Evolutionary conservation across 2,329 filamentous ascomycete species (phyloP).

Genomic region (Pseudovirgaria hyperparasitica): DNA sequence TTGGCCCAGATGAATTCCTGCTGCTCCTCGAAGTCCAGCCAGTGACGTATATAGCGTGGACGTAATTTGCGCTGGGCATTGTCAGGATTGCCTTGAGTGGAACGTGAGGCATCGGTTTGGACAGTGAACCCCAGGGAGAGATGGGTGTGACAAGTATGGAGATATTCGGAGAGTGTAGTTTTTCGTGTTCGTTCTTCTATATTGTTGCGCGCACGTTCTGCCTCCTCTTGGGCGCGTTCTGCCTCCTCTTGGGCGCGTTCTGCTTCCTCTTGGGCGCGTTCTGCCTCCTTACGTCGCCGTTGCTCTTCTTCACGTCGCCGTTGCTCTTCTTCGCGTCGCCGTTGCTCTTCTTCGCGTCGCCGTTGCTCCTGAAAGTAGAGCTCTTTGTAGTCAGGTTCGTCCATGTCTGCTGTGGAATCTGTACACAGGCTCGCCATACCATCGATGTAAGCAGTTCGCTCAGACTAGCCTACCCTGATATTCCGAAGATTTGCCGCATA

Average conservation of each 20-base stretch:
- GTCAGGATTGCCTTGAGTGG: constrained; percentile 3
- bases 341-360: too few relatives aligned
- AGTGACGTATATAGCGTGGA: constrained; percentile 1
- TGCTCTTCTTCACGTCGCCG: constrained; percentile 2
- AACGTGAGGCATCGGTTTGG: constrained; percentile 2
- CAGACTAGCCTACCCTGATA: too few relatives aligned
- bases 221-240: constrained; percentile 1
- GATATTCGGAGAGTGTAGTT: constrained; percentile 4
- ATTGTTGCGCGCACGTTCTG: constrained; percentile 3
- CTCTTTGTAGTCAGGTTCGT: too few relatives aligned
- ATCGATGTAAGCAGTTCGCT: too few relatives aligned
- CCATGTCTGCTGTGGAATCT: too few relatives aligned
- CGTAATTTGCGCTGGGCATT: constrained; percentile 4
- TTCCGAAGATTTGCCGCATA: too few relatives aligned
- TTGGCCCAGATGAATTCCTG: constrained; percentile 4
- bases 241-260: constrained; percentile 3
- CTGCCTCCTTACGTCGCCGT: background rate
- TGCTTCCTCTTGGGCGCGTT: constrained; percentile 2
- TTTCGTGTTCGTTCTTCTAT: constrained; percentile 3
- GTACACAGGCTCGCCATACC: too few relatives aligned
- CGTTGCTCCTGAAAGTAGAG: too few relatives aligned
- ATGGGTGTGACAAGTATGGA: constrained; percentile 4
- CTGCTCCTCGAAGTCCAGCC: constrained; percentile 3
- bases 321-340: too few relatives aligned
- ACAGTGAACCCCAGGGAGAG: constrained; percentile 3